Conservation (phyloP, 495 filamentous ascomycete genomes). For the Xylaria bambusicola region DNA sequence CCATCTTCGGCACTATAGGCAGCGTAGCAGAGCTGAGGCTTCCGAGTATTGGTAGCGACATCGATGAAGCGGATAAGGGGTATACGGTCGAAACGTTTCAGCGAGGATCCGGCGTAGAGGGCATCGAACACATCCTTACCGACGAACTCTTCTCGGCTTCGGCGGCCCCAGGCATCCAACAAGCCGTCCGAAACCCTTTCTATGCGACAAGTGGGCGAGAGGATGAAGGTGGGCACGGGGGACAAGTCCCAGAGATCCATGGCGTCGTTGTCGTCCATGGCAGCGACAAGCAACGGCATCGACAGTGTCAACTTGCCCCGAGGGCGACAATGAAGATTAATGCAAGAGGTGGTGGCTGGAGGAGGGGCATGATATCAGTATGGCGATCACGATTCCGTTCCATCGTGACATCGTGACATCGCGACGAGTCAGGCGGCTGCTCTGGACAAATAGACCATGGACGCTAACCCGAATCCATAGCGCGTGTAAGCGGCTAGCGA, state of each 20-base stretch:
- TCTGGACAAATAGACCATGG: too few species aligned
- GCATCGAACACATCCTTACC: slow-evolving; percentile 47
- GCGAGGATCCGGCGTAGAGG: slow-evolving; percentile 35
- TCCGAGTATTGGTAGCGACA: slow-evolving; percentile 44
- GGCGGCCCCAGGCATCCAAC: slow-evolving; percentile 37
- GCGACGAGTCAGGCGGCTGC: too few species aligned
- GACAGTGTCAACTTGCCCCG: too few species aligned
- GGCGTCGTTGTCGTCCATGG: slow-evolving; percentile 1
- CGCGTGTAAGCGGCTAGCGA: too few species aligned
- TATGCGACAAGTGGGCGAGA: slow-evolving; percentile 49
- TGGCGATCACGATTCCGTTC: too few species aligned
- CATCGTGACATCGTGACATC: too few species aligned
- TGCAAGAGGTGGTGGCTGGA: too few species aligned
- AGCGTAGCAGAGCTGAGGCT: slow-evolving; percentile 32
- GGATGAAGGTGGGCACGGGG: slow-evolving; percentile 52
- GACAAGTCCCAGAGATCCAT: slow-evolving; percentile 48
- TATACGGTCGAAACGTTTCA: slow-evolving; percentile 41
- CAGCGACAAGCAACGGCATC: too few species aligned
- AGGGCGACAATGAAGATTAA: too few species aligned
- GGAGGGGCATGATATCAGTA: too few species aligned
- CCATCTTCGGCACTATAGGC: slow-evolving; percentile 18
- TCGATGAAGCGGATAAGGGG: slow-evolving; percentile 46
- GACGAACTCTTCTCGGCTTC: slow-evolving; percentile 41
- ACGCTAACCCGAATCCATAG: too few species aligned
- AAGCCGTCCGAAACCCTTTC: slow-evolving; percentile 54